Base-by-base conservation (phyloP, 129 eudicot genomes). In the Pseudognaphalium luteoalbum region DNA sequence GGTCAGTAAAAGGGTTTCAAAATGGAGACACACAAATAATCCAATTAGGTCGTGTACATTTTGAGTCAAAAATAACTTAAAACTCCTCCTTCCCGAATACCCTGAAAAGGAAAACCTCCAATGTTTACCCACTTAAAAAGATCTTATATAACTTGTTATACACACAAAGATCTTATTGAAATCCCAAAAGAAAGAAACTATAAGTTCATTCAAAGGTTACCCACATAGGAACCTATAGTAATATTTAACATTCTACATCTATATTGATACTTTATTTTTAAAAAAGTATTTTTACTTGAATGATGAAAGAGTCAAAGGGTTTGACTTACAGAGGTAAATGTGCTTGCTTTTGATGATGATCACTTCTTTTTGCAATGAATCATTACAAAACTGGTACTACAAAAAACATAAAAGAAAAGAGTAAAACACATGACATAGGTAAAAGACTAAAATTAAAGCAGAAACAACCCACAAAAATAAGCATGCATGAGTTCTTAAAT, bases 321-420 rank as follows among this genome's bases (percentile, higher is more conserved):
- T 37, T 77, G 78, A 72, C 68, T 63, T 79, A 51, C 78, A 71
- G 66, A 79, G 65, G 72, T 72, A 25, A 67, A 76, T 68, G 81
- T 57, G 75, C 61, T 77, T 70, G 62, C 76, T 78, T 79, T 79
- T 79, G 67, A 72, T 79, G 83, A 79, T 66, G 72, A 78, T 66
- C 34, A 56, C 78, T 72, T 72, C 78, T 79, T 79, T 79, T 72
- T 79, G 83, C 77, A 66, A 54, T 54, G 78, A 79, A 79, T 79
- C 68, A 79, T 79, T 79, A 64, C 71, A 35, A 72, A 35, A 72
- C 42, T 14, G 3, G 74, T 52, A 57, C 39, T 12, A 58, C 4
- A 22, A 22, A 25, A 77, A 56, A 66, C 65, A 65, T 25, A 77
- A 54, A 77, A 64, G 41, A 66, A 37, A 52, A 65, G 51, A 39